Percentiles rank a stretch among this genome's conserved stretches.
These are phyloP conservation scores for Mallotus japonicus DNA, from an alignment of 441 rosid species.

Conservation along the genomic window DNA sequence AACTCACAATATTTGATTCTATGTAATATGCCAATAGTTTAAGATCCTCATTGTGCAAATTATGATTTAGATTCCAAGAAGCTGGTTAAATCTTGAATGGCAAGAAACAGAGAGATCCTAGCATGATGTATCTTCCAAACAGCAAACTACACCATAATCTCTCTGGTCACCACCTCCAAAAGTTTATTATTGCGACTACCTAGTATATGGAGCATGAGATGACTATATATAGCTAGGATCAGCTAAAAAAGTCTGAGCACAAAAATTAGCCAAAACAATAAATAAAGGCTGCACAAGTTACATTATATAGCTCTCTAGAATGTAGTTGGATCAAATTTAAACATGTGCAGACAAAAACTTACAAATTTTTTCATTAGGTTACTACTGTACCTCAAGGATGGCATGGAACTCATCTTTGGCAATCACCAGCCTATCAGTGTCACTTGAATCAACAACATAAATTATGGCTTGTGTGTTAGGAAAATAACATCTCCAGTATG, in stretches of 20 bases:
- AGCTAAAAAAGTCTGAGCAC: background rate
- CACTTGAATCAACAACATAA: slow-evolving; percentile 93
- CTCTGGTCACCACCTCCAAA: background rate
- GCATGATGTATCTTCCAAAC: background rate
- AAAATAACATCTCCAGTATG: slow-evolving; percentile 97
- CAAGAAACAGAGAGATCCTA: background rate
- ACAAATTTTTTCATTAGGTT: background rate
- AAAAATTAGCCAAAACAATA: background rate
- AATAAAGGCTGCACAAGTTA: background rate
- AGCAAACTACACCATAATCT: background rate
- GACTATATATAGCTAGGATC: background rate
- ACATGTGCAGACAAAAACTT: background rate
- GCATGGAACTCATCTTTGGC: slow-evolving; percentile 96
- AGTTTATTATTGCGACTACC: background rate
- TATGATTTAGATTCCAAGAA: background rate
- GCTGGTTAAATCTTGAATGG: no score
- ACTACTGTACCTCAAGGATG: slow-evolving; percentile 66
- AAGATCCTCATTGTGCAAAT: background rate
- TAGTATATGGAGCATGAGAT: background rate
- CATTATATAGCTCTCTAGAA: background rate
- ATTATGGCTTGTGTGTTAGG: slow-evolving; percentile 96
- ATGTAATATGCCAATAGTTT: background rate
- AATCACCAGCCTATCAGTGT: slow-evolving; percentile 76
- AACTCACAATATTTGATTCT: background rate
- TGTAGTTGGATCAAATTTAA: background rate